Percentiles rank a stretch among this genome's conserved stretches.
phyloP scores from a whole-genome alignment of 192 early-diverging fungal species.

The Funneliformis mosseae region DNA sequence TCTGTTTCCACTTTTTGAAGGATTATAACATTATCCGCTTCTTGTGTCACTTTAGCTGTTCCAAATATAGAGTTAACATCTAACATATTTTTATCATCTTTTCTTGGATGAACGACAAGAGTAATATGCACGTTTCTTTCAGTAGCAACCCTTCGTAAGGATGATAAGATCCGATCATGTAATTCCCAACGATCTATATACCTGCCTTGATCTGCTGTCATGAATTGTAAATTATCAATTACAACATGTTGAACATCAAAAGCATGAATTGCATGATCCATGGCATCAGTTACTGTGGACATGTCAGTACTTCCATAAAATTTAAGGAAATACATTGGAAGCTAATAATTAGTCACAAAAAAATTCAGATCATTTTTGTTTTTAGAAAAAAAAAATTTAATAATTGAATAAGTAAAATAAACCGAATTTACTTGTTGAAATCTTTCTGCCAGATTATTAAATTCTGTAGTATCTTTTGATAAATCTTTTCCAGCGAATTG shows the following conservation, averaged over 20 bases:
- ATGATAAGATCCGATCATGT: constrained; percentile 67
- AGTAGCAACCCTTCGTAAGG: constrained; percentile 67
- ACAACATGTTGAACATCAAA: constrained; percentile 73
- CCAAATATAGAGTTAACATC: constrained; percentile 74
- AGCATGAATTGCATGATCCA: constrained; percentile 68
- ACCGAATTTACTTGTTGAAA: constrained; percentile 57
- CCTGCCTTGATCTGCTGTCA: constrained; percentile 68
- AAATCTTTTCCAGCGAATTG: constrained; percentile 66
- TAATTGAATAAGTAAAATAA: background rate
- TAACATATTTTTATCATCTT: constrained; percentile 57
- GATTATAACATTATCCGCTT: constrained; percentile 76
- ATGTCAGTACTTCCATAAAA: constrained; percentile 74
- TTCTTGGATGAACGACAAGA: constrained; percentile 71
- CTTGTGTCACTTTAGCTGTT: constrained; percentile 74
- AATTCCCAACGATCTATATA: constrained; percentile 64
- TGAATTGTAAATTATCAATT: constrained; percentile 78
- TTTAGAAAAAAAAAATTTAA: background rate
- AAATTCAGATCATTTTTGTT: no score
- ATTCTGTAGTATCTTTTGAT: constrained; percentile 46
- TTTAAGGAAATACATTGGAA: constrained; percentile 74
- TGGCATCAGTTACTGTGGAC: constrained; percentile 63
- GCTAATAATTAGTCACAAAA: constrained; percentile 32
- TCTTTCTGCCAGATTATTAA: constrained; percentile 61
- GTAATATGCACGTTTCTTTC: constrained; percentile 71
- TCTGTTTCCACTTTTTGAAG: constrained; percentile 53